Percentiles rank a stretch among this genome's conserved stretches.
Conservation (phyloP, 768 basidiomycete genomes). For the Butyriboletus loyo region DNA sequence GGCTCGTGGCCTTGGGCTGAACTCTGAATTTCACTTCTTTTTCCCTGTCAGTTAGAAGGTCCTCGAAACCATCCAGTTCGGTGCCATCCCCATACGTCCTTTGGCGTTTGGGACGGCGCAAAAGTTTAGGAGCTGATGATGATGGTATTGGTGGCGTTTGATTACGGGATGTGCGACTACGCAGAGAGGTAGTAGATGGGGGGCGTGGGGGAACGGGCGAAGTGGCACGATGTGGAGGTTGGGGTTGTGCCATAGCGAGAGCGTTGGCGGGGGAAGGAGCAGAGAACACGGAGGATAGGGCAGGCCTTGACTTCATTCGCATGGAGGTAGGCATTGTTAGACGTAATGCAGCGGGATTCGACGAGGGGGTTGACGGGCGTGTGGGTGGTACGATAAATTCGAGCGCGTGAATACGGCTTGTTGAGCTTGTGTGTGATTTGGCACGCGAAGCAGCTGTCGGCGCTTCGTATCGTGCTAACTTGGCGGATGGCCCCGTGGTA, state of each 20-base stretch:
- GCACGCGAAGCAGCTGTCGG: constrained; percentile 82
- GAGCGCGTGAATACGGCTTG: constrained; percentile 52
- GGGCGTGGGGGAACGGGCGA: constrained; percentile 63
- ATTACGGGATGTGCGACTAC: constrained; percentile 30
- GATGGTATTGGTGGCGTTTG: constrained; percentile 37
- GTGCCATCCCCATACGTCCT: constrained; percentile 83
- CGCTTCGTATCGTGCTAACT: constrained; percentile 61
- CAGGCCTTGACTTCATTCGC: constrained; percentile 68
- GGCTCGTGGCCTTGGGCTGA: constrained; percentile 66
- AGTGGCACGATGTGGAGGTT: constrained; percentile 44
- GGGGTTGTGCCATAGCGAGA: constrained; percentile 21
- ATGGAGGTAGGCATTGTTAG: constrained; percentile 87
- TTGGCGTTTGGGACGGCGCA: constrained; percentile 75
- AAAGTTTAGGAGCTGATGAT: constrained; percentile 55
- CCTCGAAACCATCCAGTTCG: constrained; percentile 85
- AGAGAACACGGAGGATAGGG: constrained; percentile 75
- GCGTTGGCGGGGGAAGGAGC: constrained; percentile 35
- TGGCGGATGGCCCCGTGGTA: constrained; percentile 34
- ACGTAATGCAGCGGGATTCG: constrained; percentile 72
- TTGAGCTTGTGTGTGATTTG: constrained; percentile 63
- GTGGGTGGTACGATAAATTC: constrained; percentile 75
- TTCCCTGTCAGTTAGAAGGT: constrained; percentile 82
- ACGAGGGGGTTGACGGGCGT: constrained; percentile 75
- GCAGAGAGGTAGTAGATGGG: constrained; percentile 52
- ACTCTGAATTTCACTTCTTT: constrained; percentile 74